These are phyloP conservation scores for Microthyrium microscopicum DNA, from an alignment of 2,329 filamentous ascomycete genomes.

Conservation along the genomic window DNA sequence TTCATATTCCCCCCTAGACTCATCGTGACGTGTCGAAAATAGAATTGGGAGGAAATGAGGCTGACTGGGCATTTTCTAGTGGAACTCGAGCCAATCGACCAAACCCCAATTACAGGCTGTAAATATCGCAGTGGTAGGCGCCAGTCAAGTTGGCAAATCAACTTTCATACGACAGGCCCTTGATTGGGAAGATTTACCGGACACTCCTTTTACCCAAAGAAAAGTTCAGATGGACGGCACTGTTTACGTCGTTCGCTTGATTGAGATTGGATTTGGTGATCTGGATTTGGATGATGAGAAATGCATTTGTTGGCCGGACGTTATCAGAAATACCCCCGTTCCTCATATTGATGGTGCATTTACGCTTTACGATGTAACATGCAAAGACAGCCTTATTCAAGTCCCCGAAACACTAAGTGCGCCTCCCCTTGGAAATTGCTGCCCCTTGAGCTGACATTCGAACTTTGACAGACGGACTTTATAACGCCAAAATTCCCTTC, in stretches of 20 bases:
- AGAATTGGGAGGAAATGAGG: no score
- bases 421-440: constrained; percentile 14
- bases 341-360: constrained; percentile 70
- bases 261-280: constrained; percentile 38
- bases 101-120: constrained; percentile 30
- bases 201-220: constrained; percentile 28
- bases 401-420: constrained; percentile 65
- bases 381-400: constrained; percentile 55
- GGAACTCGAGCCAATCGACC: neutral
- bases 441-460: neutral
- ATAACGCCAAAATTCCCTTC: constrained; percentile 56
- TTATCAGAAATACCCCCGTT: constrained; percentile 46
- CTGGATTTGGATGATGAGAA: constrained; percentile 31
- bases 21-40: no score
- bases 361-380: constrained; percentile 75
- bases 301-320: constrained; percentile 40
- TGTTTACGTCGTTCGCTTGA: constrained; percentile 38
- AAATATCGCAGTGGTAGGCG: constrained; percentile 41
- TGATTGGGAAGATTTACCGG: constrained; percentile 30
- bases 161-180: constrained; percentile 42
- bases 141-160: constrained; percentile 38
- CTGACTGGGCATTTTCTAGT: no score
- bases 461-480: constrained; percentile 45
- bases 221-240: constrained; percentile 40
- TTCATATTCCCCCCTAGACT: no score